Evolutionary conservation across 176 grass and related monocot genomes (phyloP).

Genomic region (Zoysia pacifica): DNA sequence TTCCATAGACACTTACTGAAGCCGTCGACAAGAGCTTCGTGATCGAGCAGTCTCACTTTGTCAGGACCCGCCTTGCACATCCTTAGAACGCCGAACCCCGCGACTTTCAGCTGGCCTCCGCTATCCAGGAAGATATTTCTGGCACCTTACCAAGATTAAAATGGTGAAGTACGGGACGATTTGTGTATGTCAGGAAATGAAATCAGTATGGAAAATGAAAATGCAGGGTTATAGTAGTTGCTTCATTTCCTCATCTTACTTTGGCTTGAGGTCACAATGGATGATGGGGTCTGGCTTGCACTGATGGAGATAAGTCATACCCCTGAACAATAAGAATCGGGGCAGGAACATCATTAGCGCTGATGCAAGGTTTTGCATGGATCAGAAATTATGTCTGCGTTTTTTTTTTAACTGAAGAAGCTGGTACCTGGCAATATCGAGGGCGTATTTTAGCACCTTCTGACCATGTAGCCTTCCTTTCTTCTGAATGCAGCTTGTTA

Average conservation of each 20-base stretch:
- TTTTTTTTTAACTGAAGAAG: not conserved
- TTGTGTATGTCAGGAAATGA: not conserved
- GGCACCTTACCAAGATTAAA: conserved; percentile 97
- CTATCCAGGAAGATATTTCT: conserved; percentile 99
- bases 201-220: not conserved
- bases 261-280: conserved; percentile 95
- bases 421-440: conserved; percentile 87
- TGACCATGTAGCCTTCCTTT: conserved; percentile 77
- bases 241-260: conserved; percentile 89
- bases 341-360: conserved; percentile 11
- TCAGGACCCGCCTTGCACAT: conserved; percentile 54
- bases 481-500: conserved; percentile 76
- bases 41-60: conserved; percentile 61
- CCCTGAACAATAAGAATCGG: conserved; percentile 57
- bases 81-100: conserved; percentile 69
- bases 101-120: conserved; percentile 76
- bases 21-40: conserved; percentile 48
- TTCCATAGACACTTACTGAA: conserved; percentile 59
- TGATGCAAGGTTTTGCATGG: not conserved
- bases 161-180: conserved; percentile 67
- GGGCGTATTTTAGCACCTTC: conserved; percentile 86
- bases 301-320: conserved; percentile 97
- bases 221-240: not conserved
- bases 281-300: conserved; percentile 95
- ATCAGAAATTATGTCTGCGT: not conserved